These are phyloP conservation scores for Adiantum capillusveneris DNA, from an alignment of 75 land plant species.

Conservation along the genomic window DNA sequence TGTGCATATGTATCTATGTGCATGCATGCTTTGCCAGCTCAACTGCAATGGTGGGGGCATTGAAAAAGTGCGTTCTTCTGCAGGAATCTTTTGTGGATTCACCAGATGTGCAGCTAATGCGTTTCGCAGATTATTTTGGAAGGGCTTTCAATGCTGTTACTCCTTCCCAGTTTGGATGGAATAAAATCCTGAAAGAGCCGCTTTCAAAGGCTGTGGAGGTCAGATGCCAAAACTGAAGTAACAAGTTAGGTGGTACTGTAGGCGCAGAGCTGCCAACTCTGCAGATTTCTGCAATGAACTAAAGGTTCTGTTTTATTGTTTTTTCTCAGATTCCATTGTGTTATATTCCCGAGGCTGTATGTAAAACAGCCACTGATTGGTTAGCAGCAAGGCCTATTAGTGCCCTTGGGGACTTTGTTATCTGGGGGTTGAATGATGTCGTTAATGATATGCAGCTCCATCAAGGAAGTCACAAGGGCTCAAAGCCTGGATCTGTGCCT, in stretches of 20 bases:
- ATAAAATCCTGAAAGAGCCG: constrained; percentile 74
- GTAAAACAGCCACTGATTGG: constrained; percentile 79
- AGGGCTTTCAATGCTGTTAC: constrained; percentile 55
- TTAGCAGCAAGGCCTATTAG: constrained; percentile 51
- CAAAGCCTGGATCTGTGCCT: constrained; percentile 40
- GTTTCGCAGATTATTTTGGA: constrained; percentile 90
- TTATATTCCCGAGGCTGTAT: constrained; percentile 64
- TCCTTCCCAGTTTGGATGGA: constrained; percentile 69
- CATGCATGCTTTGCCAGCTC: too few relatives aligned
- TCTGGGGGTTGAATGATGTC: constrained; percentile 65
- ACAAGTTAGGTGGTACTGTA: too few relatives aligned
- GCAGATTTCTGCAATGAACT: neutral
- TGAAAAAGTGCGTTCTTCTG: too few relatives aligned
- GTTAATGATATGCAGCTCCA: constrained; percentile 37
- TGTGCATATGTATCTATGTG: too few relatives aligned
- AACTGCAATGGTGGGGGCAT: too few relatives aligned
- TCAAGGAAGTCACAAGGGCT: constrained; percentile 51
- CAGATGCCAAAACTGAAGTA: constrained; percentile 3
- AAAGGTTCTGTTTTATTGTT: constrained; percentile 6
- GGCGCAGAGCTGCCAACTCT: too few relatives aligned
- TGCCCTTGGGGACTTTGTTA: constrained; percentile 49
- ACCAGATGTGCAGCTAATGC: constrained; percentile 71
- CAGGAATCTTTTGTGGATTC: constrained; percentile 55
- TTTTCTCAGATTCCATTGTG: constrained; percentile 55
- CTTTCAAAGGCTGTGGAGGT: constrained; percentile 71